Evolutionary conservation across 2,329 filamentous ascomycete species (phyloP).

Genomic region (Pyrenochaeta sp.): DNA sequence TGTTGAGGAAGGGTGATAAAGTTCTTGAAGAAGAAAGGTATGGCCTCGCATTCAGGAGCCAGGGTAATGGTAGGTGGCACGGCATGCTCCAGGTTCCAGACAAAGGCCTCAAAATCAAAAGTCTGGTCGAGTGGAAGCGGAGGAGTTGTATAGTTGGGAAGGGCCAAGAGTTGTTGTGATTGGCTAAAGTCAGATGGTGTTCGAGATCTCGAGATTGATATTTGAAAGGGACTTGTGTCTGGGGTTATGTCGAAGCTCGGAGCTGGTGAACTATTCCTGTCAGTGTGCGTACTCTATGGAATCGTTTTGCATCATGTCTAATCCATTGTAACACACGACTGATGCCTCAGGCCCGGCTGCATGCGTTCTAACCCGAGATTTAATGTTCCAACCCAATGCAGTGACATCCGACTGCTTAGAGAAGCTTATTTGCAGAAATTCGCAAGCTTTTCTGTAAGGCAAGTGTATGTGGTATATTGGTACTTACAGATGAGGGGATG

Average conservation of each 20-base stretch:
- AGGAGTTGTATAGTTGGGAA: slow-evolving; percentile 26
- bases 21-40: slow-evolving; percentile 54
- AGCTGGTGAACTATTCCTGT: slow-evolving; percentile 28
- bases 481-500: slow-evolving; percentile 42
- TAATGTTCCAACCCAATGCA: neutral
- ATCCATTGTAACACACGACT: neutral
- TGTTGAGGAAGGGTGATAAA: slow-evolving; percentile 50
- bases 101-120: slow-evolving; percentile 37
- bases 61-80: slow-evolving; percentile 38
- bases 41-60: slow-evolving; percentile 48
- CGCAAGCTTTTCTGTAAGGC: neutral
- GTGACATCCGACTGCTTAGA: too few species aligned
- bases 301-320: neutral
- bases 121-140: slow-evolving; percentile 17
- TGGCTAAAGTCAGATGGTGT: slow-evolving; percentile 17
- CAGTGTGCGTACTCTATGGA: slow-evolving; percentile 7
- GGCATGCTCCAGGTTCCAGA: slow-evolving; percentile 40
- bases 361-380: neutral
- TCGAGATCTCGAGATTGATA: slow-evolving; percentile 18
- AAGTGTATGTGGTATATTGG: neutral
- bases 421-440: neutral
- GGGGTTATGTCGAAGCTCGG: slow-evolving; percentile 26
- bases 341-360: too few species aligned
- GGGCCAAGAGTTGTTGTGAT: slow-evolving; percentile 29
- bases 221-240: slow-evolving; percentile 16